Base-by-base conservation (phyloP, 768 basidiomycete species). In the Rossbeevera mucosa region DNA sequence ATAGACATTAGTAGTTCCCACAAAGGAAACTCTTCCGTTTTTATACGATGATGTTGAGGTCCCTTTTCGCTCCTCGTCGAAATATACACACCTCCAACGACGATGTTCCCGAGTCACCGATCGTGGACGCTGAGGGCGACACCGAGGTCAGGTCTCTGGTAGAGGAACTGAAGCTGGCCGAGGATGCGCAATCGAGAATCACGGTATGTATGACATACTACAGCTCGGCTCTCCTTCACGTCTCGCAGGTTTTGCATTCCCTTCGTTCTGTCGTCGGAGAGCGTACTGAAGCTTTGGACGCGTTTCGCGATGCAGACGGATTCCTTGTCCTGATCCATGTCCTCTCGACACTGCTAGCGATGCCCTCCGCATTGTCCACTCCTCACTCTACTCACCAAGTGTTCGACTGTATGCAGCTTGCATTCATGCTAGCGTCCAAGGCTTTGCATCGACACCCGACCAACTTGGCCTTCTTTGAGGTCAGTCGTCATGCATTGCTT, bases 231-330 rank as follows among this genome's bases (percentile, higher is more conserved):
- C 2, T 44, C 20, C 5, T 2, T 44, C 40, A 53, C n/a, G 36
- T 30, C 53, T 33, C 21, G 28, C 50, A 89, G 88, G 76, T 82
- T 31, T 64, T 90, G 51, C 70, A 72, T 18, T 86, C 89, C 62
- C 82, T 92, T 36, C 80, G 82, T 49, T 74, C 81, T 14, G 80
- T 86, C 21, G 76, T 91, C 75, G 72, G 76, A 14, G 81, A 88
- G 64, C 83, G 88, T 59, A 64, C 74, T 2, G 71, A 66, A 40
- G 86, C 86, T 11, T 87, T 85, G 65, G 83, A 85, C 51, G 82
- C 85, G 18, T 92, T 93, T 66, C 76, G 91, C 5, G 87, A 91
- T 61, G 73, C 86, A 61, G 91, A 92, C 55, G 91, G 91, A 1
- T 91, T 91, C 64, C 72, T 91, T 18, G 78, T 82, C 9, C 71